phyloP scores from a whole-genome alignment of 495 filamentous ascomycete species.

The Clohesyomyces aquaticus region DNA sequence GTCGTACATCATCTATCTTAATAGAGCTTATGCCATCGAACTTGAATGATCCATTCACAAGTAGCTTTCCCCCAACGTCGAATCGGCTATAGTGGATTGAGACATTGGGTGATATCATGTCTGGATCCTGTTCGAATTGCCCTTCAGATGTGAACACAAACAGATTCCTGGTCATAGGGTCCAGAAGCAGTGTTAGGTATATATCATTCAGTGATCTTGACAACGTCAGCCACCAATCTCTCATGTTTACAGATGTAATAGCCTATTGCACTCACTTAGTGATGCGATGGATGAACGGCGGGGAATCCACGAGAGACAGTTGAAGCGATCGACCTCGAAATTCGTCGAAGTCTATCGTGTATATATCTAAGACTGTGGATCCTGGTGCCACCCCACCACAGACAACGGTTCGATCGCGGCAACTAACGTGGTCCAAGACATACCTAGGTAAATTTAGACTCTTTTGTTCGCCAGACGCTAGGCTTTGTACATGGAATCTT shows the following conservation, averaged over 20 bases:
- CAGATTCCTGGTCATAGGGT: background rate
- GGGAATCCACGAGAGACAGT: background rate
- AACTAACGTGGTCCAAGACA: constrained; percentile 2
- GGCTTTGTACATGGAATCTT: constrained; percentile 20
- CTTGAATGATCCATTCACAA: background rate
- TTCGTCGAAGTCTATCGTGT: constrained; percentile 25
- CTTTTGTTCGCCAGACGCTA: constrained; percentile 1
- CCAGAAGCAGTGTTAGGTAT: constrained; percentile 2
- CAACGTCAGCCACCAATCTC: background rate
- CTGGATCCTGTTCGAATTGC: no score
- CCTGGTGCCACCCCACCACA: constrained; percentile 16
- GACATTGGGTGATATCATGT: background rate
- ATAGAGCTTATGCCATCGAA: background rate
- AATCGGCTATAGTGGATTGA: background rate
- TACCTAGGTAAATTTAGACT: constrained; percentile 11
- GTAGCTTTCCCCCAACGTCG: background rate
- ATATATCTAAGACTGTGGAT: background rate
- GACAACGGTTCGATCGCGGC: constrained; percentile 20
- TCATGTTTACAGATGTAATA: background rate
- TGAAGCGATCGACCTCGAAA: constrained; percentile 1
- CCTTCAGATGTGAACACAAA: constrained; percentile 6
- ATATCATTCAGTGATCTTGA: background rate
- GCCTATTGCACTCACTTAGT: background rate
- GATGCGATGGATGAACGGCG: background rate
- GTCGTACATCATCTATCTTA: background rate